Evolutionary conservation across 495 filamentous ascomycete genomes (phyloP).

Genomic region (Neurospora terricola): DNA sequence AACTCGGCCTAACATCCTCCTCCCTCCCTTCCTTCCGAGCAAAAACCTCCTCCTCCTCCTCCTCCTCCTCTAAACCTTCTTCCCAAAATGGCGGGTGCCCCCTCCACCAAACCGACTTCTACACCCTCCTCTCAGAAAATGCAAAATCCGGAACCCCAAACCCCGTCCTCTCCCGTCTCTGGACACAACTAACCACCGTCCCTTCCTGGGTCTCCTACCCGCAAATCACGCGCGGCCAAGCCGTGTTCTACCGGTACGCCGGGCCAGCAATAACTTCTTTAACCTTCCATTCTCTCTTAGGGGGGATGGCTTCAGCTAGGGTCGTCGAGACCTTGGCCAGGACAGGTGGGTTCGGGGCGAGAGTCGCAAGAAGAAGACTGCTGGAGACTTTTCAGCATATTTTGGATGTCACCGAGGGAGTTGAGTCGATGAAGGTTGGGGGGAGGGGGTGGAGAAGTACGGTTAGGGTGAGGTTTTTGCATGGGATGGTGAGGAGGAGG

Average conservation of each 20-base stretch:
- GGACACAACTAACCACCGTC: constrained; percentile 58
- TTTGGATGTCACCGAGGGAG: constrained; percentile 56
- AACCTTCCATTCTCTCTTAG: constrained; percentile 55
- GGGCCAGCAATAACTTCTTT: constrained; percentile 50
- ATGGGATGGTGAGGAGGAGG: constrained; percentile 56
- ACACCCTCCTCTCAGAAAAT: constrained; percentile 36
- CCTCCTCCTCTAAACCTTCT: not conserved
- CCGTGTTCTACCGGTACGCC: constrained; percentile 64
- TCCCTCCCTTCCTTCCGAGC: not conserved
- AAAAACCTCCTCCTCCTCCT: not conserved
- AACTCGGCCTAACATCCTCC: constrained; percentile 31
- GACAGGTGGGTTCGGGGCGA: constrained; percentile 67
- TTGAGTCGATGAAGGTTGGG: constrained; percentile 56
- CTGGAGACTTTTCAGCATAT: constrained; percentile 71
- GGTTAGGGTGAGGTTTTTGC: constrained; percentile 65
- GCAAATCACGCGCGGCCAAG: constrained; percentile 64
- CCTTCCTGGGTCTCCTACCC: constrained; percentile 78
- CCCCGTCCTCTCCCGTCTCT: constrained; percentile 49
- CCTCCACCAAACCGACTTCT: constrained; percentile 42
- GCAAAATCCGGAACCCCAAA: constrained; percentile 9
- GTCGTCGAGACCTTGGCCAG: constrained; percentile 67
- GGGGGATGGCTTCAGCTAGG: constrained; percentile 51
- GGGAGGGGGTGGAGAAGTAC: constrained; percentile 59
- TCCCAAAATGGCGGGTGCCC: not conserved
- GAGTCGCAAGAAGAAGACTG: constrained; percentile 57